phyloP scores from a whole-genome alignment of 768 basidiomycete genomes.

The Sarcodon sp. region DNA sequence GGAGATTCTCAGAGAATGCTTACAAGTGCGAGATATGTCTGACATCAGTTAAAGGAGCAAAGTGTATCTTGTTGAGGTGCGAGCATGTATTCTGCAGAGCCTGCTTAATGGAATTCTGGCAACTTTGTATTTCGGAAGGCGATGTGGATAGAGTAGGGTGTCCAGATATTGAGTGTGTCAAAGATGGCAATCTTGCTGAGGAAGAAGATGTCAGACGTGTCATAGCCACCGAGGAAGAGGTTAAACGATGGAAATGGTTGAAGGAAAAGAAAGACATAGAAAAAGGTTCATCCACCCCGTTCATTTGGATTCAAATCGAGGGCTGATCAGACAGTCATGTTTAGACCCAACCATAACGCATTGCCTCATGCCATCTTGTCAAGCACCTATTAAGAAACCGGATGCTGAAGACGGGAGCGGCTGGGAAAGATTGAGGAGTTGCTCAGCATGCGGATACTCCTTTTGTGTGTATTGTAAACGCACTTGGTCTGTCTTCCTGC shows the following conservation, averaged over 20 bases:
- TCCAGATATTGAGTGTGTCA: conserved; percentile 73
- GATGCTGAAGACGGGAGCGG: conserved; percentile 41
- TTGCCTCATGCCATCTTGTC: conserved; percentile 75
- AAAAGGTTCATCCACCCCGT: conserved; percentile 32
- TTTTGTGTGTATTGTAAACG: conserved; percentile 78
- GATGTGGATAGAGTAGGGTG: conserved; percentile 67
- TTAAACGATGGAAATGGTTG: conserved; percentile 70
- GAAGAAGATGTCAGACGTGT: conserved; percentile 67
- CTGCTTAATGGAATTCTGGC: conserved; percentile 77
- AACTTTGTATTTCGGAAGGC: conserved; percentile 68
- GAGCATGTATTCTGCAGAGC: conserved; percentile 74
- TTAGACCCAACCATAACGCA: conserved; percentile 68
- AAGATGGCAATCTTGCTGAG: conserved; percentile 39
- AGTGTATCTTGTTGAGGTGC: conserved; percentile 61
- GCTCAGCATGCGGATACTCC: conserved; percentile 56
- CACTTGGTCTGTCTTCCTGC: conserved; percentile 44
- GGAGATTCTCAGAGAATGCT: conserved; percentile 47
- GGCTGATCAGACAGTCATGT: not conserved
- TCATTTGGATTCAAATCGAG: not conserved
- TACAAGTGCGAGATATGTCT: conserved; percentile 74
- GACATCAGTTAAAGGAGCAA: conserved; percentile 56
- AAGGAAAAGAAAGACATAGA: conserved; percentile 62
- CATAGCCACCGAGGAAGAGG: conserved; percentile 41
- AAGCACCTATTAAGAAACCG: conserved; percentile 62
- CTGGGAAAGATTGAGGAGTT: conserved; percentile 65